These are phyloP conservation scores for Neophaeococcomyces aloes DNA, from an alignment of 2,329 filamentous ascomycete genomes.

Conservation along the genomic window DNA sequence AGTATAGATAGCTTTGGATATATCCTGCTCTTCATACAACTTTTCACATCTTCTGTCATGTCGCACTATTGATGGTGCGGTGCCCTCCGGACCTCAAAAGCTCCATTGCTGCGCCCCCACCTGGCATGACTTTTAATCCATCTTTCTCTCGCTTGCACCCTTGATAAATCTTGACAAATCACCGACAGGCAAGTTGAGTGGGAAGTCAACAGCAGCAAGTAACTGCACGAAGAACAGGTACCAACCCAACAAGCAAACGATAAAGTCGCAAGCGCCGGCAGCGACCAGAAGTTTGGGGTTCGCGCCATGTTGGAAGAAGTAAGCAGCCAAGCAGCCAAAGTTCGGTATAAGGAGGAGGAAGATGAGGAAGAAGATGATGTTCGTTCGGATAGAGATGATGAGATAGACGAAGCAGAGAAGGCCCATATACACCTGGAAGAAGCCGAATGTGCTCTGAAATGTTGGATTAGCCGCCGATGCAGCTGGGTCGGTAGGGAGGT, in stretches of 20 bases:
- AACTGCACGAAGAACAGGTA: constrained; percentile 47
- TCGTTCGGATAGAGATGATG: constrained; percentile 60
- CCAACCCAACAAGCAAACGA: constrained; percentile 44
- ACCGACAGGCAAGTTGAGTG: constrained; percentile 46
- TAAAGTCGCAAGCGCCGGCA: constrained; percentile 43
- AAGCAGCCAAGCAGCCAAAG: constrained; percentile 49
- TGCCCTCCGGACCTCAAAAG: no score
- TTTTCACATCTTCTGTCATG: no score
- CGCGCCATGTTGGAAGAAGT: constrained; percentile 16
- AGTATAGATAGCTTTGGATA: no score
- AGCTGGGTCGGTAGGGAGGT: constrained; percentile 21
- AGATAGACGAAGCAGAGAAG: constrained; percentile 58
- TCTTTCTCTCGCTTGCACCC: constrained; percentile 19
- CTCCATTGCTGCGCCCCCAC: neutral
- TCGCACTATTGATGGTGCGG: no score
- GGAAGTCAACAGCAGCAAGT: constrained; percentile 48
- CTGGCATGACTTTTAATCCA: neutral
- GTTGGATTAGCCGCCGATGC: constrained; percentile 20
- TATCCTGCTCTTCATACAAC: no score
- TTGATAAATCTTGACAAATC: constrained; percentile 42
- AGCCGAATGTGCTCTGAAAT: constrained; percentile 32
- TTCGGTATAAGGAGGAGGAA: constrained; percentile 52
- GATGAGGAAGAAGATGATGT: constrained; percentile 59
- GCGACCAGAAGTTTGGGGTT: constrained; percentile 19
- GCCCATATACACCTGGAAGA: constrained; percentile 57